These are phyloP conservation scores for Scolecobasidium constrictum DNA, from an alignment of 2,329 filamentous ascomycete genomes.

Conservation along the genomic window DNA sequence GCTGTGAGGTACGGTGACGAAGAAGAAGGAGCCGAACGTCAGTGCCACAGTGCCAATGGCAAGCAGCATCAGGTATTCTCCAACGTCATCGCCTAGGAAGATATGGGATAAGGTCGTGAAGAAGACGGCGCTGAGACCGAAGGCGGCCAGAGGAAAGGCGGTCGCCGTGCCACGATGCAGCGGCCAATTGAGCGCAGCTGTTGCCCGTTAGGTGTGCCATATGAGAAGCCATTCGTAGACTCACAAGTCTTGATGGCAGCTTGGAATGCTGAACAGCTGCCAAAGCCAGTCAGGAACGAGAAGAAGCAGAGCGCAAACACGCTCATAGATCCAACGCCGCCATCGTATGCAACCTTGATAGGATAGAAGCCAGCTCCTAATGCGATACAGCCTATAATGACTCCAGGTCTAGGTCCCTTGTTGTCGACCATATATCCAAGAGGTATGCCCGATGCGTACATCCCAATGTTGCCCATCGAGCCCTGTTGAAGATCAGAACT, in stretches of 20 bases:
- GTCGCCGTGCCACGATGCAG: constrained; percentile 86
- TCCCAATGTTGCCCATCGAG: constrained; percentile 75
- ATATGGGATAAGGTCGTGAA: constrained; percentile 73
- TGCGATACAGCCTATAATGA: constrained; percentile 61
- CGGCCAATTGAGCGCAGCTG: constrained; percentile 83
- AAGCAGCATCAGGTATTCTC: constrained; percentile 68
- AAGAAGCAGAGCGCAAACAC: constrained; percentile 62
- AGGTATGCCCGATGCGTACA: constrained; percentile 86
- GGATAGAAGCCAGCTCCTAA: constrained; percentile 78
- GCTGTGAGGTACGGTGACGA: constrained; percentile 63
- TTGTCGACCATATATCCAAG: constrained; percentile 79
- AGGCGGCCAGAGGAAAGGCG: constrained; percentile 83
- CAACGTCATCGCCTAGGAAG: constrained; percentile 73
- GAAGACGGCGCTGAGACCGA: constrained; percentile 92
- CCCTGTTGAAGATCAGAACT: no score
- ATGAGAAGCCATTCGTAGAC: constrained; percentile 10
- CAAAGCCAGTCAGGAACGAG: constrained; percentile 74
- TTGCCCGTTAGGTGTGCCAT: constrained; percentile 18
- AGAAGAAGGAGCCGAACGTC: constrained; percentile 69
- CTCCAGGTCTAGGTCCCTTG: constrained; percentile 67
- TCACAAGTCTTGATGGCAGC: constrained; percentile 68
- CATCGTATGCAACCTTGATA: constrained; percentile 66
- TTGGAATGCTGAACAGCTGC: constrained; percentile 83
- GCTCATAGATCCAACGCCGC: constrained; percentile 47
- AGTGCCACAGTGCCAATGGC: constrained; percentile 68